Evolutionary conservation across 2,329 filamentous ascomycete species (phyloP), one percentile per base, ranked within the genome.

Genomic region (Sporothrix pallida): DNA sequence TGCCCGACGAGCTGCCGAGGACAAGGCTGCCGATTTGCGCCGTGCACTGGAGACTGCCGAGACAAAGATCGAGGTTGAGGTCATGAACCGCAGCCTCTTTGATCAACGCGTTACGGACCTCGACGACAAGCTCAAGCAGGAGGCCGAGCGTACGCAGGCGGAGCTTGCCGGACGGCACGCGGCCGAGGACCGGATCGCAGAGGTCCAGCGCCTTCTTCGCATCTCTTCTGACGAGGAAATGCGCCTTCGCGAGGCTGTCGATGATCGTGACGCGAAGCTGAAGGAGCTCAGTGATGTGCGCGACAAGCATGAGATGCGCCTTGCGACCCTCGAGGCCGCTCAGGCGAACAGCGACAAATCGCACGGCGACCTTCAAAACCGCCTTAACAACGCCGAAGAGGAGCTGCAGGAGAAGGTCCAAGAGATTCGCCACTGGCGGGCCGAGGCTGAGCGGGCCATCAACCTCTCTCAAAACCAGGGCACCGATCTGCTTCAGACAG

Each of bases 161-260:
- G 91, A 95, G 78, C 83, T 91, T 74, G 84, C 86, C 62, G 82
- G 83, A 67, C 89, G 92, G 74, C 88, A 91, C 72, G 86, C 89
- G 48, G 90, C 91, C 0, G 92, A 95, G 80, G 92, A 95, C 78
- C 88, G 89, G 75, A 84, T 93, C 15, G 88, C 90, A 5, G 92
- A 95, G 79, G 86, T 90, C n/a, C 91, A 94, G 81, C 87, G 90
- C 72, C 86, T 91, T 26, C 85, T 94, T 37, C 88, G 89, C 74
- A 87, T 90, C 75, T 88, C 91, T 5, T 88, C 91, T n/a, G 91
- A 93, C 79, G 91, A 94, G 79, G 91, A 92, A 76, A 87, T 87
- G 76, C 87, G 91, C 72, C 87, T 95, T 5, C 86, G 90, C 37
- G 87, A 91, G 74, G 86, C 88, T 54, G 83, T 92, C 67, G 90